Conservation (phyloP, 2,329 filamentous ascomycete species). For the Colletotrichum incanum region DNA sequence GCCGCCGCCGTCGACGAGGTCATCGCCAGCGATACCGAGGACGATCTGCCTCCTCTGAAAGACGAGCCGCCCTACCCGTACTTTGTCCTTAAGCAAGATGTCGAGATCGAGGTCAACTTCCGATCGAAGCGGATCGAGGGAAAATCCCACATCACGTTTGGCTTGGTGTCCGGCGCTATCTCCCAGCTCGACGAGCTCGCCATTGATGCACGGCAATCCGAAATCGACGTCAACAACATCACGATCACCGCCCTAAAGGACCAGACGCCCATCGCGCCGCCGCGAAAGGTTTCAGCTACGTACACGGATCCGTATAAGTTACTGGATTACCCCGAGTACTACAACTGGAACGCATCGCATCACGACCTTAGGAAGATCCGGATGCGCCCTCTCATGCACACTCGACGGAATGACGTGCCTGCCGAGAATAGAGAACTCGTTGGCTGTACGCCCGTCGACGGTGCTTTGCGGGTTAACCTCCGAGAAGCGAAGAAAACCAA, state of each 20-base stretch:
- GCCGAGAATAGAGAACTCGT: slow-evolving; percentile 69
- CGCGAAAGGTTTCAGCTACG: slow-evolving; percentile 57
- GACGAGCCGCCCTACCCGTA: slow-evolving; percentile 58
- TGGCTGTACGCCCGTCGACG: slow-evolving; percentile 71
- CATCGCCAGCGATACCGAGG: slow-evolving; percentile 46
- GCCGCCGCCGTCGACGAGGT: slow-evolving; percentile 37
- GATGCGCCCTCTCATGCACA: slow-evolving; percentile 69
- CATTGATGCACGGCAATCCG: slow-evolving; percentile 75
- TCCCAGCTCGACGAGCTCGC: slow-evolving; percentile 71
- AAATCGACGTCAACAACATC: slow-evolving; percentile 69
- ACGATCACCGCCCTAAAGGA: slow-evolving; percentile 63
- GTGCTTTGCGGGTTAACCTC: slow-evolving; percentile 65
- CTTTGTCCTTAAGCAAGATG: slow-evolving; percentile 84
- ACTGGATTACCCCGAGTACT: slow-evolving; percentile 72
- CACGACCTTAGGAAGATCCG: slow-evolving; percentile 81
- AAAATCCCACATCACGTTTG: slow-evolving; percentile 85
- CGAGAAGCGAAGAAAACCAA: slow-evolving; percentile 49
- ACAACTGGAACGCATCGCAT: slow-evolving; percentile 79
- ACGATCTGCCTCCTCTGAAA: slow-evolving; percentile 52
- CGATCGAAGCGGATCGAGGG: slow-evolving; percentile 81
- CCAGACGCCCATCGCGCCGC: slow-evolving; percentile 37
- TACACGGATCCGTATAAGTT: slow-evolving; percentile 78
- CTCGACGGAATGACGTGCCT: slow-evolving; percentile 67
- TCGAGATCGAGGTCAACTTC: slow-evolving; percentile 93
- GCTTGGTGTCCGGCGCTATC: slow-evolving; percentile 65